These are phyloP conservation scores for Hyaloscypha finlandica DNA, from an alignment of 495 filamentous ascomycete genomes.

Conservation along the genomic window DNA sequence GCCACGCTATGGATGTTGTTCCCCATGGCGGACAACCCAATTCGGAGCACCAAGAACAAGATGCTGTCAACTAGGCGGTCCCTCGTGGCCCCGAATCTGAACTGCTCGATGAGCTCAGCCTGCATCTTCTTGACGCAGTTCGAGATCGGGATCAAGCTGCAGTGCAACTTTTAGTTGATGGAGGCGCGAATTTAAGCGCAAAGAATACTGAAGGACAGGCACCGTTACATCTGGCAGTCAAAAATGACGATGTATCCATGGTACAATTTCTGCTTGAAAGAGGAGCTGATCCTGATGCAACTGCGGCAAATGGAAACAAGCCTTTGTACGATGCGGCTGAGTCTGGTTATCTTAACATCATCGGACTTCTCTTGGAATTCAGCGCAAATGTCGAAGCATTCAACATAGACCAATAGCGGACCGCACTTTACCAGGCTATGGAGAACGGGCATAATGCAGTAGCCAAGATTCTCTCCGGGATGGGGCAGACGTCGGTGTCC, in stretches of 20 bases:
- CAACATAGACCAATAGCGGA: background rate
- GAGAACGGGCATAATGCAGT: background rate
- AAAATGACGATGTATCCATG: background rate
- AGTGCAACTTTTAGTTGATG: background rate
- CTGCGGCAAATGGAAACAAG: background rate
- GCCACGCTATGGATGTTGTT: background rate
- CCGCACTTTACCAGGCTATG: constrained; percentile 5
- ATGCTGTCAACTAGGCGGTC: too few species aligned
- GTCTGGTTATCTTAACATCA: background rate
- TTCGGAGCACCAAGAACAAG: too few species aligned
- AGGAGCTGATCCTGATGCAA: background rate
- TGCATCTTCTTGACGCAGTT: background rate
- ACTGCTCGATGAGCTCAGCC: background rate
- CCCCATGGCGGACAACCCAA: background rate
- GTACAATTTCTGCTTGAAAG: background rate
- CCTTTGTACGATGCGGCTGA: constrained; percentile 1
- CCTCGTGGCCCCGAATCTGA: background rate
- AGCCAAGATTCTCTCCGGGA: background rate
- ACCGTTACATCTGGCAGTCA: background rate
- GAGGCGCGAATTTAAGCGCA: background rate
- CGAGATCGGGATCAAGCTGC: background rate
- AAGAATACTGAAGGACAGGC: background rate
- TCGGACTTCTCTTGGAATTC: constrained; percentile 1
- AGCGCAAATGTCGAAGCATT: constrained; percentile 7
- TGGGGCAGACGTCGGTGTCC: constrained; percentile 8